A percentile compares a stretch with the other conserved stretches of the same genome.
These are phyloP conservation scores for Diplodia mutila DNA, from an alignment of 2,329 filamentous ascomycete species.

Conservation along the genomic window DNA sequence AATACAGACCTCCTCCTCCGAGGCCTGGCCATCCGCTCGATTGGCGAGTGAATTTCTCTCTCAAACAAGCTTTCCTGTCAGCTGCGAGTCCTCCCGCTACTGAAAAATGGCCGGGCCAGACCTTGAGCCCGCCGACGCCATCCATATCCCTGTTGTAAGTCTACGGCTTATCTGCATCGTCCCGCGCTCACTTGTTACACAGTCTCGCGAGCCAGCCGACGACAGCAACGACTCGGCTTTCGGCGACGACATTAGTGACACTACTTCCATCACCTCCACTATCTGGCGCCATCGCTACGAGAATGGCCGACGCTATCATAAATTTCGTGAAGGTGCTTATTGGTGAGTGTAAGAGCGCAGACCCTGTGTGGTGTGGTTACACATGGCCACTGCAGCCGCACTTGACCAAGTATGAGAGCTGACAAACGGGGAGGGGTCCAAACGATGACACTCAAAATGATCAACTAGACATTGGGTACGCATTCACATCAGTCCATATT, in stretches of 20 bases:
- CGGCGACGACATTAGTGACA: slow-evolving; percentile 35
- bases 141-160: slow-evolving; percentile 1
- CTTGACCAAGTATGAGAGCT: background rate
- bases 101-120: background rate
- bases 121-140: background rate
- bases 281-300: slow-evolving; percentile 37
- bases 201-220: background rate
- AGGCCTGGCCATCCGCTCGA: background rate
- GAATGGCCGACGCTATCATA: slow-evolving; percentile 24
- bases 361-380: background rate
- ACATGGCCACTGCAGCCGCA: background rate
- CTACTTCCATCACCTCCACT: slow-evolving; percentile 36
- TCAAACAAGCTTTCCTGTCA: background rate
- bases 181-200: background rate
- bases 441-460: slow-evolving; percentile 33
- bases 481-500: background rate
- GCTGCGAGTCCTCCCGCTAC: background rate
- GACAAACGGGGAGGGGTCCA: slow-evolving; percentile 29
- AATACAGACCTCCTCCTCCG: background rate
- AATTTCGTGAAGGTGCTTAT: slow-evolving; percentile 5
- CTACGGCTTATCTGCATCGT: background rate
- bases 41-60: background rate
- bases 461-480: slow-evolving; percentile 16
- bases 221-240: slow-evolving; percentile 35
- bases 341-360: background rate